Evolutionary conservation across 1,284 basidiomycete genomes (phyloP).

Genomic region (Ceratobasidium sp.): DNA sequence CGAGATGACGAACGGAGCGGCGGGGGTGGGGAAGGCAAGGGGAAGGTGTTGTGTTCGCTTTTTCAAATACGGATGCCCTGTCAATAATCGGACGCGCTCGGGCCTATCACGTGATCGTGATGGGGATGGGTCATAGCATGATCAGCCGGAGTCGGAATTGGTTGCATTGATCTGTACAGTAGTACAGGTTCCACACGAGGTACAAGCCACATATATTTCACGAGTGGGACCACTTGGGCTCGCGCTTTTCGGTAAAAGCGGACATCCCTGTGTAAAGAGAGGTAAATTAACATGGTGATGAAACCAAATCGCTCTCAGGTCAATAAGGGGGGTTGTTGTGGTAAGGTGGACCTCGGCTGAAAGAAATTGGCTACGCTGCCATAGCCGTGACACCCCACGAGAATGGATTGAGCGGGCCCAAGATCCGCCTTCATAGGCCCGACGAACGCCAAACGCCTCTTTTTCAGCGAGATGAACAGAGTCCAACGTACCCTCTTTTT

Average conservation of each 20-base stretch:
- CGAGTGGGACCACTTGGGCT: constrained; percentile 78
- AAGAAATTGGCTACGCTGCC: not conserved
- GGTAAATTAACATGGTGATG: constrained; percentile 7
- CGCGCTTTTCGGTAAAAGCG: constrained; percentile 98
- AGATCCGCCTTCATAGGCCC: constrained; percentile 27
- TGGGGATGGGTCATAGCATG: not conserved
- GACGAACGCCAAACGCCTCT: constrained; percentile 13
- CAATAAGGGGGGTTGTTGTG: constrained; percentile 5
- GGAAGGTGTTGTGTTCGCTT: not conserved
- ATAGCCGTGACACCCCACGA: constrained; percentile 11
- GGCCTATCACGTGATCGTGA: constrained; percentile 33
- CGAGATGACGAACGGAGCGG: not conserved
- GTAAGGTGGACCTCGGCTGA: constrained; percentile 21
- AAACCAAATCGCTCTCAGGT: not conserved
- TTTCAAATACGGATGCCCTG: not conserved
- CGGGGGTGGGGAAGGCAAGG: not conserved
- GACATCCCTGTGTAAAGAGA: constrained; percentile 74
- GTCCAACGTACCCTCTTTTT: constrained; percentile 85
- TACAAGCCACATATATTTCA: constrained; percentile 40
- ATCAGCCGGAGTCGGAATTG: not conserved
- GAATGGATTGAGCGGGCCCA: constrained; percentile 24
- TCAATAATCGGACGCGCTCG: constrained; percentile 16
- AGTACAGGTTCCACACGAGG: too few relatives aligned
- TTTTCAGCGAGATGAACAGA: constrained; percentile 15
- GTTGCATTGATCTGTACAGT: not conserved